These are phyloP conservation scores for Trapa incisa DNA, from an alignment of 345 rosid genomes.

Conservation along the genomic window DNA sequence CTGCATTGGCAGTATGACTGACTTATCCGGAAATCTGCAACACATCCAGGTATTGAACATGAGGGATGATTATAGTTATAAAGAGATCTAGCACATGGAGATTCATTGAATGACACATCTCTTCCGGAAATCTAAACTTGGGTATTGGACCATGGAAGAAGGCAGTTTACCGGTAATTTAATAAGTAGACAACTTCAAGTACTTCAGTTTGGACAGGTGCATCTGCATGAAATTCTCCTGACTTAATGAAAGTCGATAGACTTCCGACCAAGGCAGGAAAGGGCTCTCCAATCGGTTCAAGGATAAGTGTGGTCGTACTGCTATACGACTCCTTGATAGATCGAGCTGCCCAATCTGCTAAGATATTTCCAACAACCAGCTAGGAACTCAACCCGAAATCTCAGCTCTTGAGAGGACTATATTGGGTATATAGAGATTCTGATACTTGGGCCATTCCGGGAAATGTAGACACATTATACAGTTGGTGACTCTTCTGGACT, in stretches of 20 bases:
- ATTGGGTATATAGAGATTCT: background rate
- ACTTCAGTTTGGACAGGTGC: background rate
- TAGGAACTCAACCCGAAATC: conserved; percentile 10
- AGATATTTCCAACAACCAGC: conserved; percentile 15
- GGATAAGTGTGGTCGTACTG: conserved; percentile 8
- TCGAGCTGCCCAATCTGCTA: conserved; percentile 9
- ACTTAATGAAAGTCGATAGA: conserved; percentile 5
- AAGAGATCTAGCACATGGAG: conserved; percentile 11
- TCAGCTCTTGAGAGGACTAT: conserved; percentile 8
- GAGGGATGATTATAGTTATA: background rate
- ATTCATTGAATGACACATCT: conserved; percentile 1
- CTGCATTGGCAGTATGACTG: background rate
- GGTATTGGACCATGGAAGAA: conserved; percentile 14
- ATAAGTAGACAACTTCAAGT: conserved; percentile 2
- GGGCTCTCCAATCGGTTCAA: conserved; percentile 12
- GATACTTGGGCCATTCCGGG: conserved; percentile 20
- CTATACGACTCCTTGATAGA: conserved; percentile 13
- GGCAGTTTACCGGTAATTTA: conserved; percentile 2
- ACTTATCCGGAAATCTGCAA: background rate
- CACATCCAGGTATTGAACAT: conserved; percentile 10
- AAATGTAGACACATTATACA: conserved; percentile 16
- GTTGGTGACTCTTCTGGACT: background rate
- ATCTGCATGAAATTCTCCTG: conserved; percentile 5
- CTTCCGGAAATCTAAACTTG: conserved; percentile 6
- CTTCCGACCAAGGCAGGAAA: conserved; percentile 11